Percentiles rank a stretch among this genome's conserved stretches.
These are phyloP conservation scores for Pontederia crassipes DNA, from an alignment of 176 grass and related monocot species.

Conservation along the genomic window DNA sequence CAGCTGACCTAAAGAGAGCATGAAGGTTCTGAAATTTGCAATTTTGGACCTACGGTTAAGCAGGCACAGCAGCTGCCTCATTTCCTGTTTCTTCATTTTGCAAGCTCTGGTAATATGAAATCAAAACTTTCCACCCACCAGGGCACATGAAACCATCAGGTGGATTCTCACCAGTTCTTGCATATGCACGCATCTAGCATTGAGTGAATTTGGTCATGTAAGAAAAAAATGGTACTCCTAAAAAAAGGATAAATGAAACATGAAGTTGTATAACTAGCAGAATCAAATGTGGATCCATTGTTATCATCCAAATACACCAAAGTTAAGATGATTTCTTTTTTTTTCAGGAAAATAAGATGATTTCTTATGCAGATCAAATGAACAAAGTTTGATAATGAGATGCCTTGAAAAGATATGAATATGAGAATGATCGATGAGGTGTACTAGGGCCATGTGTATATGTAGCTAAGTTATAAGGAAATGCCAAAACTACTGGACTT, in stretches of 20 bases:
- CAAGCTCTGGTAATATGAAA: conserved; percentile 77
- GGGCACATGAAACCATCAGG: conserved; percentile 96
- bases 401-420: background rate
- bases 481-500: background rate
- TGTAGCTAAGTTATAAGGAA: background rate
- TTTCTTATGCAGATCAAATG: too few species aligned
- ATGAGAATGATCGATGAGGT: too few species aligned
- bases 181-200: conserved; percentile 72
- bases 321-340: too few species aligned
- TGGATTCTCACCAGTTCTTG: conserved; percentile 79
- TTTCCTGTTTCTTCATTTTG: conserved; percentile 50
- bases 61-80: conserved; percentile 15
- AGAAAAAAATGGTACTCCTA: too few species aligned
- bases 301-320: too few species aligned
- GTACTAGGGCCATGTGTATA: background rate
- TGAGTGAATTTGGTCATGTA: too few species aligned
- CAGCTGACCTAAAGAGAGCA: too few species aligned
- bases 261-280: too few species aligned
- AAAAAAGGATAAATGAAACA: too few species aligned
- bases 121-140: conserved; percentile 84
- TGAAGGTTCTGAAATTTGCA: too few species aligned
- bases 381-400: background rate
- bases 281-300: too few species aligned
- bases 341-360: too few species aligned
- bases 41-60: conserved; percentile 2